Base-by-base conservation (phyloP, 2,329 filamentous ascomycete species). In the Ilyonectria mors-panacis region DNA sequence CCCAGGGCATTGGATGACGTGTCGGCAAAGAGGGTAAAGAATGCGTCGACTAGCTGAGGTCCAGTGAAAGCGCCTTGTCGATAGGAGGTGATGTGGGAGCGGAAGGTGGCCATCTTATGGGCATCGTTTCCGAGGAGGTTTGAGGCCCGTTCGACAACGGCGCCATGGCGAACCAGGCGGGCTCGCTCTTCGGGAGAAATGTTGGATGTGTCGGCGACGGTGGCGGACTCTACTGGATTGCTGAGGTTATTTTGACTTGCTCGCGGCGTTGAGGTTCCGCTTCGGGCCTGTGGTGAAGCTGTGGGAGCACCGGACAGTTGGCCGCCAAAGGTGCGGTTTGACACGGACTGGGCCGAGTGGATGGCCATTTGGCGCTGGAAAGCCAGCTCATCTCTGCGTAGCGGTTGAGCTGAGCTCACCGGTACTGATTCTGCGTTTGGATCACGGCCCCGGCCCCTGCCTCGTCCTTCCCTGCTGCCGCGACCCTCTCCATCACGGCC, bases 281-380 rank as follows among this genome's bases (percentile, higher is more conserved):
- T 56, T 23, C 58, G 63, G 2, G 42, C 28, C 35, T 65, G 69
- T 45, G 74, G 45, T 45, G 74, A 66, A n/a, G 77, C 69, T n/a
- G 76, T 59, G 2, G 80, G 44, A 17, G 76, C 15, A n/a, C 50
- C 79, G 68, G 92, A 93, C 57, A 97, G 87, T 74, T 94, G 92
- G 7, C 94, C 94, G 48, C 95, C 94, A 82, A 98, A 98, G 3
- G 90, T 94, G 48, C 94, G 89, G 50, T 89, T 91, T 0, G 93
- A 90, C 0, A 94, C 88, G 0, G 94, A 94, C 76, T 97, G 94
- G 1, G 94, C 92, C 56, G 91, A 95, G 74, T 97, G 94, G 56
- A 98, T 94, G 45, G 94, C 95, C 86, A 97, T 91, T 76, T 97
- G 94, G 57, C 96, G 88, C 77, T 98, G 95, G 79, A 94, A 97